Evolutionary conservation across 495 filamentous ascomycete genomes (phyloP), one percentile per base, ranked within the genome.

Genomic region (Rhizodiscina lignyota): DNA sequence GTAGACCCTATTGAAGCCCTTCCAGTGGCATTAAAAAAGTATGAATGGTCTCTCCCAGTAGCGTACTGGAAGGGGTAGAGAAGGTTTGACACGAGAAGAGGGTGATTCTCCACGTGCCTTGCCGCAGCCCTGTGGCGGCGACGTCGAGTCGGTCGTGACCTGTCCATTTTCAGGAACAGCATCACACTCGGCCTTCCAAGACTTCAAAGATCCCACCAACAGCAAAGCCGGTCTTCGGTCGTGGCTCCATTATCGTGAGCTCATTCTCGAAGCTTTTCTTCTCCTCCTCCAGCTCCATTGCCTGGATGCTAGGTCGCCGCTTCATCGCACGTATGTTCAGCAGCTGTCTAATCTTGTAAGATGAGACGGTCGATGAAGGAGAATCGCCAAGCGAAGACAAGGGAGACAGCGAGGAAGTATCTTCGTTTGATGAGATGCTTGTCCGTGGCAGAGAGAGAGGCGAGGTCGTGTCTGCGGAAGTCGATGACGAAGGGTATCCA

Each of bases 251-350:
- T 35, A 59, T 30, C 2, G 45, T 44, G 2, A 58, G 35, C 41
- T 54, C 53, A 29, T 47, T 43, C 21, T 41, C 37, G 32, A 52
- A 51, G 17, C 44, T 21, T 8, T 37, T 22, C 15, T 39, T 30
- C 42, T 59, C 55, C 43, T 56, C 51, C 34, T 58, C 48, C 36
- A 51, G 44, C 42, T 56, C 49, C 18, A 54, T 19, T 28, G 56
- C 51, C 10, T 44, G 41, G 30, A 44, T 36, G 33, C 43, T 49
- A 18, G 47, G 46, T 36, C 55, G 53, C 13, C 51, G 49, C 15
- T 51, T 37, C 23, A 56, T 33, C 22, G 26, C 21, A 32, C 37
- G 33, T 37, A 55, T 34, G 38, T 18, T 20, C 18, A 30, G 27
- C 43, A 21, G 19, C 27, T 27, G 21, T 32, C 26, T 32, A 18